Evolutionary conservation across 1,284 basidiomycete species (phyloP), one percentile per base, ranked within the genome.

Genomic region (Marasmius oreades): DNA sequence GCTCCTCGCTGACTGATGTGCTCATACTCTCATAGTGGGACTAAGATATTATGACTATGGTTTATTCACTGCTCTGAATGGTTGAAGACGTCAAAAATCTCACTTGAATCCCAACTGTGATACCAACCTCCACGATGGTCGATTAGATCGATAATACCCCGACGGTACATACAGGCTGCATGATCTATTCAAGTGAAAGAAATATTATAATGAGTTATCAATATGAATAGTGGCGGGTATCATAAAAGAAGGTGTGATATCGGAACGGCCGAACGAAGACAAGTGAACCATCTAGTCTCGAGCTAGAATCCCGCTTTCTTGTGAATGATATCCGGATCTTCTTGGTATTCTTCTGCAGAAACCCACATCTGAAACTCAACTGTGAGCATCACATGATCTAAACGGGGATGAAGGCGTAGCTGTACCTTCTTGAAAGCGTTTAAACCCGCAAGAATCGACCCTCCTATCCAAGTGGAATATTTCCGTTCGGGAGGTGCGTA

Each of bases 381-480:
- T 18, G 37, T 48, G 48, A 26, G 31, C 6, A 44, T 12, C 10
- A 12, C 1, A 51, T 37, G 37, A 20, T 28, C 24, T 16, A 20
- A 31, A 18, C 16, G 22, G n/a, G n/a, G n/a, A n/a, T n/a, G n/a
- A n/a, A n/a, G 44, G 31, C 23, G n/a, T 52, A 18, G 33, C 36
- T 36, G 52, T 61, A 92, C 95, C 88, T 97, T 97, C 77, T 95
- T 98, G 79, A 99, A 99, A 20, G 97, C 98, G 64, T 87, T 95
- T 58, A 99, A 74, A 39, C 96, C 95, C 46, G 96, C 96, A 55
- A 98, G 75, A 68, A 97, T 97, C 57, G 92, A 95, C 4, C 96
- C 96, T 53, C 97, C 97, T 65, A 99, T 99, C 97, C 97, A 99
- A 23, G 96, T 99, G 18, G 95, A 95, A 73, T 99, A 99, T 76